Evolutionary conservation across 2,329 filamentous ascomycete species (phyloP), one percentile per base, ranked within the genome.

Genomic region (Plenodomus tracheiphilus): DNA sequence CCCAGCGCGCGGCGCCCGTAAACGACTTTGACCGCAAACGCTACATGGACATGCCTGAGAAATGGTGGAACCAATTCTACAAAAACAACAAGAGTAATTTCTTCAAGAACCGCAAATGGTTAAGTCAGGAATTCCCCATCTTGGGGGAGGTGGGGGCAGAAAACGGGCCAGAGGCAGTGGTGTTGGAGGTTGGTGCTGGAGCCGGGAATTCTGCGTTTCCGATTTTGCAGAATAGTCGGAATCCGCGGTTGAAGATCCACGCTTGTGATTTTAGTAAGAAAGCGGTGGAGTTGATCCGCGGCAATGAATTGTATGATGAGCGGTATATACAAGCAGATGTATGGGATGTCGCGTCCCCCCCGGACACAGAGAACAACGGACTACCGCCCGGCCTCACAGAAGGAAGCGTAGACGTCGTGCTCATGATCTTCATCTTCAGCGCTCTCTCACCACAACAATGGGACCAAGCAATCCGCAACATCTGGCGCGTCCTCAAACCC

Each of bases 51-150:
- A 84, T 95, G 58, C 94, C 94, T 0, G 92, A 90, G 54, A 96
- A 91, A 73, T 97, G 91, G 90, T 99, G 94, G 94, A 94, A 99
- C 67, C 77, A 88, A 46, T 99, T 99, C 76, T 99, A 99, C 79
- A 92, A 94, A 75, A 96, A 97, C 77, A 97, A 99, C 75, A 89
- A 89, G 17, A 84, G 87, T 64, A 97, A 97, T 69, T 99, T 99
- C 76, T 99, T 99, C 84, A 99, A 99, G 76, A 89, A 99, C 70
- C 84, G 94, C 56, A 97, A 97, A 72, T 99, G 94, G 94, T 78
- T 99, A 25, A 87, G 88, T 57, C 93, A 97, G 72, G 94, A 99
- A 72, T 99, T 99, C 58, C 94, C 94, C 0, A 77, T 97, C 3
- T 77, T 99, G n/a, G 83, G 81, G 19, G 82, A 89, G 49, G 81